Percentiles rank a stretch among this genome's conserved stretches.
These are phyloP conservation scores for Collybia sp. DNA, from an alignment of 768 basidiomycete genomes.

Conservation along the genomic window DNA sequence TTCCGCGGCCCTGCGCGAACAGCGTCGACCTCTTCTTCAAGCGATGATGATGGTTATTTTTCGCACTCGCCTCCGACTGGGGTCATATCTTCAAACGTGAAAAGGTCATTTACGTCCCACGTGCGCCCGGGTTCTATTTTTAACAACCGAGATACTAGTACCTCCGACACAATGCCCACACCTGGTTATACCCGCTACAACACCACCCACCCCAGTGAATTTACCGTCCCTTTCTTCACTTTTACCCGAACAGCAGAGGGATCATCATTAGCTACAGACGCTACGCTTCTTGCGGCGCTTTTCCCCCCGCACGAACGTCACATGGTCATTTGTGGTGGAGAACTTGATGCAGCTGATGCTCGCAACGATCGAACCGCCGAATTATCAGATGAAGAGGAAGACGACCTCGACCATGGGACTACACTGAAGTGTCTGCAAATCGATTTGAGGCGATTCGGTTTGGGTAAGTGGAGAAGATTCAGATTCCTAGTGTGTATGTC, in stretches of 20 bases:
- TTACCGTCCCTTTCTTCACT: conserved; percentile 66
- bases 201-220: too few species aligned
- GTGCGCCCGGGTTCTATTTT: not conserved
- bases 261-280: conserved; percentile 72
- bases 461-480: conserved; percentile 38
- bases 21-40: conserved; percentile 15
- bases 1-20: not conserved
- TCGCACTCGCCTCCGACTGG: conserved; percentile 45
- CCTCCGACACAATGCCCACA: too few species aligned
- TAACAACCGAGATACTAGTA: not conserved
- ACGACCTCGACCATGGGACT: conserved; percentile 26
- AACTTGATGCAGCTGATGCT: conserved; percentile 56
- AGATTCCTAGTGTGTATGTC: too few species aligned
- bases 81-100: conserved; percentile 39
- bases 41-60: conserved; percentile 55
- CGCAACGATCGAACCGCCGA: conserved; percentile 21
- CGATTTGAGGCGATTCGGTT: conserved; percentile 65
- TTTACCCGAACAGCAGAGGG: conserved; percentile 76
- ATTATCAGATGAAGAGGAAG: conserved; percentile 34
- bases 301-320: conserved; percentile 71
- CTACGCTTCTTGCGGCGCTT: conserved; percentile 57
- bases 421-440: conserved; percentile 69
- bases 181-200: too few species aligned
- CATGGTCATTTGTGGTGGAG: conserved; percentile 70
- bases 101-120: conserved; percentile 19